Evolutionary conservation across 768 basidiomycete species (phyloP).

Genomic region (Paxillus rubicundulus): DNA sequence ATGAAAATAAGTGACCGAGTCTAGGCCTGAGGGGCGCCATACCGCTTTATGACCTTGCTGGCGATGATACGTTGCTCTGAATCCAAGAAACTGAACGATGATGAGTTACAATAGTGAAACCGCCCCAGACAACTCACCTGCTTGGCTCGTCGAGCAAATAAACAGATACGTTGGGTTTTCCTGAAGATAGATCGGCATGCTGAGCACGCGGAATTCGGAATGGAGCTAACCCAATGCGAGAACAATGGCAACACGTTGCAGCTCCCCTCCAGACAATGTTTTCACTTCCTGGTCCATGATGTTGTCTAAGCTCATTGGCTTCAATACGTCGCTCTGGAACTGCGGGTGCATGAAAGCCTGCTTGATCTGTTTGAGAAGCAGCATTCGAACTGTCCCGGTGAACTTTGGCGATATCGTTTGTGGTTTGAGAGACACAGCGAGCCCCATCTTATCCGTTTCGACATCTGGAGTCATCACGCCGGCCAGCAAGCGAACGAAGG

Average conservation of each 20-base stretch:
- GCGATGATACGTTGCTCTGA: constrained; percentile 99
- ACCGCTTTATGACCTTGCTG: constrained; percentile 97
- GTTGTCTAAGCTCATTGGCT: constrained; percentile 93
- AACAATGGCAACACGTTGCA: constrained; percentile 96
- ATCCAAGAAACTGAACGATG: constrained; percentile 74
- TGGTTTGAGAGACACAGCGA: constrained; percentile 94
- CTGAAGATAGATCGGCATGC: constrained; percentile 29
- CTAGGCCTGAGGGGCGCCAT: constrained; percentile 13
- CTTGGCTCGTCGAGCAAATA: constrained; percentile 97
- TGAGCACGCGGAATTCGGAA: neutral
- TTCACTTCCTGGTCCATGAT: constrained; percentile 98
- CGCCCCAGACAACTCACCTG: constrained; percentile 42
- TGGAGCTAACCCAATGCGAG: constrained; percentile 70
- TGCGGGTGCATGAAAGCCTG: constrained; percentile 98
- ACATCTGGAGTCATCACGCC: constrained; percentile 83
- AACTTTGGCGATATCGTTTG: constrained; percentile 99
- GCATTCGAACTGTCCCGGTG: constrained; percentile 93
- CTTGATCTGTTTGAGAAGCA: constrained; percentile 93
- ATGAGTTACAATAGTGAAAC: neutral
- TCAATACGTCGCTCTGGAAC: constrained; percentile 97
- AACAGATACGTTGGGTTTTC: constrained; percentile 78
- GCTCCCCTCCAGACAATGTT: constrained; percentile 96
- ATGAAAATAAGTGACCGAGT: constrained; percentile 1
- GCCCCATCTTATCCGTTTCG: constrained; percentile 75
- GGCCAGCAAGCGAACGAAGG: constrained; percentile 91